Conservation (phyloP, 768 basidiomycete genomes). For the Asterophora lycoperdoides region DNA sequence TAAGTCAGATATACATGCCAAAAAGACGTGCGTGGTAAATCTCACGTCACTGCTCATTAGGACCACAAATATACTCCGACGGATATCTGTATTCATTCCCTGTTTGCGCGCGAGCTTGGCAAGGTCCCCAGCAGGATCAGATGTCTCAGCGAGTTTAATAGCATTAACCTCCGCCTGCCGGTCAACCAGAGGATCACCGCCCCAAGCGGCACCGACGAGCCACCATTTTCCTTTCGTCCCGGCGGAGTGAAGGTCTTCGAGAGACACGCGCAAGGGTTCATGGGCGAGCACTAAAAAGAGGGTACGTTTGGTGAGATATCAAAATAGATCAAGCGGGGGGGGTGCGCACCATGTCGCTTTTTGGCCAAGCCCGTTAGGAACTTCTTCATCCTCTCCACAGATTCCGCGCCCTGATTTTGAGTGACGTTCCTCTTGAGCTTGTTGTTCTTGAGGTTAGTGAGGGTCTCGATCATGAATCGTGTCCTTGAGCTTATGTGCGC, state of each 20-base stretch:
- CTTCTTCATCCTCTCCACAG: slow-evolving; percentile 85
- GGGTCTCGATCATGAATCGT: slow-evolving; percentile 92
- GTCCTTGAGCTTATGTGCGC: slow-evolving; percentile 67
- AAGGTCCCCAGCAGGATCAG: slow-evolving; percentile 38
- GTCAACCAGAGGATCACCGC: slow-evolving; percentile 85
- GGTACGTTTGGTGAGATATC: neutral
- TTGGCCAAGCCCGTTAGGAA: slow-evolving; percentile 74
- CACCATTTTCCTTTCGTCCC: slow-evolving; percentile 96
- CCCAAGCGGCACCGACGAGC: slow-evolving; percentile 96
- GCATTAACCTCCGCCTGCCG: slow-evolving; percentile 39
- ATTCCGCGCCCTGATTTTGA: slow-evolving; percentile 68
- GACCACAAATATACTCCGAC: slow-evolving; percentile 86
- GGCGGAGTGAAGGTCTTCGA: slow-evolving; percentile 80
- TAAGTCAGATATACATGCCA: neutral
- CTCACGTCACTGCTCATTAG: slow-evolving; percentile 93
- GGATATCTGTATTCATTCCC: slow-evolving; percentile 98
- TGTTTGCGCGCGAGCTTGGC: slow-evolving; percentile 85
- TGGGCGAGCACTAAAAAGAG: slow-evolving; percentile 60
- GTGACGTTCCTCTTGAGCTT: slow-evolving; percentile 62
- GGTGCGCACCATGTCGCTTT: slow-evolving; percentile 60
- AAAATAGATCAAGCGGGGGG: neutral
- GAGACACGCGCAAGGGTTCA: slow-evolving; percentile 81
- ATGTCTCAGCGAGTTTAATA: slow-evolving; percentile 16
- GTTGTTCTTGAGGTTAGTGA: slow-evolving; percentile 91
- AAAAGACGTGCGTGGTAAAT: slow-evolving; percentile 6